Evolutionary conservation across 345 rosid species (phyloP).

Genomic region (Camelina laxa): DNA sequence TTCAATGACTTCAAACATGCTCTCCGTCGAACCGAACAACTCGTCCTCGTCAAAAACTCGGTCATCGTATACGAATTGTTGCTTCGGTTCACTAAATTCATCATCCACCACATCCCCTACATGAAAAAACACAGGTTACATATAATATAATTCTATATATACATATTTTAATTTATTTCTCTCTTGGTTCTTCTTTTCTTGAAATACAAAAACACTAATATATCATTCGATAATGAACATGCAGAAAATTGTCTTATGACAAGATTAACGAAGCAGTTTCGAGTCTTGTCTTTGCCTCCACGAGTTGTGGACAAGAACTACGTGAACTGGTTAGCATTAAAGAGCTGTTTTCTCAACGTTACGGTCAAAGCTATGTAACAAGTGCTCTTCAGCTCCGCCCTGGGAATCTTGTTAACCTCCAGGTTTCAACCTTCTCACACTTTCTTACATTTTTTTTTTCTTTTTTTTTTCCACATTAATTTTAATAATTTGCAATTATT

Average conservation of each 20-base stretch:
- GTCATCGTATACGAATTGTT: constrained; percentile 57
- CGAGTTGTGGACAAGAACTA: constrained; percentile 82
- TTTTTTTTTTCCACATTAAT: neutral
- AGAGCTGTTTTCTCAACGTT: constrained; percentile 71
- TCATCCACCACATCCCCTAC: constrained; percentile 58
- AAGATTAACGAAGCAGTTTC: constrained; percentile 90
- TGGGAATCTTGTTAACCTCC: constrained; percentile 69
- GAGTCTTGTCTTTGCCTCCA: constrained; percentile 78
- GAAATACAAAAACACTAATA: neutral
- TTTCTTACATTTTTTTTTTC: neutral
- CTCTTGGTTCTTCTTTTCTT: too few species aligned
- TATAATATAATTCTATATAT: too few species aligned
- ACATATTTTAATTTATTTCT: too few species aligned
- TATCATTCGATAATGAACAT: neutral
- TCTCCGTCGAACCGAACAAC: constrained; percentile 62
- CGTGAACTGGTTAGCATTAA: constrained; percentile 68
- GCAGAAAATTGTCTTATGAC: constrained; percentile 66
- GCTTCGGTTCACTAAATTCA: constrained; percentile 67
- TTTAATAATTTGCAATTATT: neutral
- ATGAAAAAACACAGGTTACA: constrained; percentile 66
- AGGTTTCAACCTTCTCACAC: constrained; percentile 50
- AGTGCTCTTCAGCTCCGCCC: constrained; percentile 62
- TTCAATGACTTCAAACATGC: constrained; percentile 59
- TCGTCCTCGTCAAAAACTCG: constrained; percentile 56
- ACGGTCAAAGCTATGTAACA: constrained; percentile 60